Percentiles rank a stretch among this genome's conserved stretches.
These are phyloP conservation scores for Naganishia onofrii DNA, from an alignment of 768 basidiomycete genomes.

Conservation along the genomic window DNA sequence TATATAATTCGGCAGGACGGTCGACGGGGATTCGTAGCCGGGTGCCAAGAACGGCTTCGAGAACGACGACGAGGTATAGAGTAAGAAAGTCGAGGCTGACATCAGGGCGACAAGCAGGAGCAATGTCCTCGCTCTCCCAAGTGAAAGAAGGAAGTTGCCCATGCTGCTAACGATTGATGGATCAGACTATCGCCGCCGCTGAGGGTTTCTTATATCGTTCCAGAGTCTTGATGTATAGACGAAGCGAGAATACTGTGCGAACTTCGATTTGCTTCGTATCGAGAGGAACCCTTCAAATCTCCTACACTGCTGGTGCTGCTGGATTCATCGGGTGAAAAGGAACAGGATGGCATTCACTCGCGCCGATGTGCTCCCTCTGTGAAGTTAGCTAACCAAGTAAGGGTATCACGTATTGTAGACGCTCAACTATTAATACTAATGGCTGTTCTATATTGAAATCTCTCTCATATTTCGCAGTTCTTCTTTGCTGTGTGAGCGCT, in stretches of 20 bases:
- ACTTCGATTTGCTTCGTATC: neutral
- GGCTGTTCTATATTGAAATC: no score
- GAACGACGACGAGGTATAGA: neutral
- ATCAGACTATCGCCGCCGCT: neutral
- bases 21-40: slow-evolving; percentile 1
- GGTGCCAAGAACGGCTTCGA: neutral
- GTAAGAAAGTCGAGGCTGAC: neutral
- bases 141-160: neutral
- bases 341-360: no score
- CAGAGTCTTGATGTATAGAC: neutral
- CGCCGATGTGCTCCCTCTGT: no score
- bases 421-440: no score
- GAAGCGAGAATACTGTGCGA: neutral
- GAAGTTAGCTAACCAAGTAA: no score
- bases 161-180: neutral
- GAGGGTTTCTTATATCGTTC: neutral
- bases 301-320: no score
- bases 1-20: slow-evolving; percentile 7
- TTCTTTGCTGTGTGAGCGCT: no score
- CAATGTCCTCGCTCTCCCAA: neutral
- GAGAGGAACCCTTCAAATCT: no score
- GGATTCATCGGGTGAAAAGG: no score
- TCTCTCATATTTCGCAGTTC: no score
- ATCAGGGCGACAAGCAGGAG: neutral
- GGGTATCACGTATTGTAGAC: no score